Conservation (phyloP, 2,329 filamentous ascomycete genomes). For the Passalora sequoiae region DNA sequence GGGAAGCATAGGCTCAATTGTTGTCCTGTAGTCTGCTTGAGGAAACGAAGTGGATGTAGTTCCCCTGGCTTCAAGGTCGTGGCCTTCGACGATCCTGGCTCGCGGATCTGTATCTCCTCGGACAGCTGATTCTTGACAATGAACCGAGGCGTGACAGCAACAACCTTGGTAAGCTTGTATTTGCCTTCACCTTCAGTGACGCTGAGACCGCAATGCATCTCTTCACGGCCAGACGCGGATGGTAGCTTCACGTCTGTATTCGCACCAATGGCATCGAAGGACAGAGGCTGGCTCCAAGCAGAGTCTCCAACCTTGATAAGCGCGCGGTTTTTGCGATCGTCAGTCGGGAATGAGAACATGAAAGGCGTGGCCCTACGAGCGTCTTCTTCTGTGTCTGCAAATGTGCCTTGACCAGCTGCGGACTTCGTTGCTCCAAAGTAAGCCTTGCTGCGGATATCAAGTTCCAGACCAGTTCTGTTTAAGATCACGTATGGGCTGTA, state of each 20-base stretch:
- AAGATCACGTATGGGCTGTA: conserved; percentile 93
- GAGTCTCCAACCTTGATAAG: conserved; percentile 84
- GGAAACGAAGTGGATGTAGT: conserved; percentile 79
- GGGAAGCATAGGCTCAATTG: conserved; percentile 91
- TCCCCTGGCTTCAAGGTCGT: conserved; percentile 73
- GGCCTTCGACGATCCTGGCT: conserved; percentile 84
- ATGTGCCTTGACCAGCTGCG: conserved; percentile 73
- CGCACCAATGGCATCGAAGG: conserved; percentile 95
- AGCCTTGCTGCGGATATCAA: conserved; percentile 79
- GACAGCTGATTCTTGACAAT: conserved; percentile 88
- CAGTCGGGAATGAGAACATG: conserved; percentile 89
- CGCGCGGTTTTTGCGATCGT: conserved; percentile 87
- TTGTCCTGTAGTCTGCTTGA: conserved; percentile 76
- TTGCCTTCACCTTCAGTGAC: conserved; percentile 91
- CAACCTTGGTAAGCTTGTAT: conserved; percentile 94
- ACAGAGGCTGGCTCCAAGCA: conserved; percentile 94
- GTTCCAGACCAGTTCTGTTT: conserved; percentile 88
- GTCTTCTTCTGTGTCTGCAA: conserved; percentile 49
- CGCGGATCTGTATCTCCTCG: conserved; percentile 83
- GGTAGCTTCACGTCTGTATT: conserved; percentile 81
- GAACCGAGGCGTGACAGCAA: conserved; percentile 87
- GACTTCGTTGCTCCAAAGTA: conserved; percentile 78
- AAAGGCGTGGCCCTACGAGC: conserved; percentile 76
- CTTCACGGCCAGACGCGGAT: conserved; percentile 63
- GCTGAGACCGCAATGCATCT: conserved; percentile 87